These are phyloP conservation scores for Aristolochia fimbriata DNA, from an alignment of 164 flowering plant genomes.

Conservation along the genomic window DNA sequence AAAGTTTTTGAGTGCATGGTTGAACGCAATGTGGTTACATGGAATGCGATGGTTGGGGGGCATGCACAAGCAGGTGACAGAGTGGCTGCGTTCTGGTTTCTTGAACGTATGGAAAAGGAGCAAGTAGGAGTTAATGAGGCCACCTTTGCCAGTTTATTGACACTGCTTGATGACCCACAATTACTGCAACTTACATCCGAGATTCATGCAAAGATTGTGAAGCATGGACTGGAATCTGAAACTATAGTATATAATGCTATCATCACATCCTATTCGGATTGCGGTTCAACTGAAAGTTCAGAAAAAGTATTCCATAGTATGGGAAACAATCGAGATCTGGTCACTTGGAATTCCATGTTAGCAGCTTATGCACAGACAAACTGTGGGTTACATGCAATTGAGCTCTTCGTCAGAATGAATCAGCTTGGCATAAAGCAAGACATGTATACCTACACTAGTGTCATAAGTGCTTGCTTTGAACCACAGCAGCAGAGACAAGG, in stretches of 20 bases:
- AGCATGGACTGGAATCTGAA: conserved; percentile 31
- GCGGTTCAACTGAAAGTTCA: conserved; percentile 53
- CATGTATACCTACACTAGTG: conserved; percentile 57
- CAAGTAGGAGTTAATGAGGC: conserved; percentile 50
- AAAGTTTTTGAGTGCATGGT: conserved; percentile 36
- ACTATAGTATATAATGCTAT: conserved; percentile 50
- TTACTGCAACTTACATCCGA: conserved; percentile 30
- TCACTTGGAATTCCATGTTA: conserved; percentile 79
- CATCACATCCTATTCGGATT: conserved; percentile 61
- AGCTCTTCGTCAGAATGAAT: conserved; percentile 49
- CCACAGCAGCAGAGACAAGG: conserved; percentile 28
- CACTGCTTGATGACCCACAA: conserved; percentile 39
- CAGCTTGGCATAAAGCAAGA: conserved; percentile 47
- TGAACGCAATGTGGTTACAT: conserved; percentile 46
- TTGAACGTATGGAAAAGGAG: conserved; percentile 49
- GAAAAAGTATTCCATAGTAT: conserved; percentile 35
- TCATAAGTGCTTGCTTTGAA: conserved; percentile 55
- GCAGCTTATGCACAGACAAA: conserved; percentile 47
- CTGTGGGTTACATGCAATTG: conserved; percentile 25
- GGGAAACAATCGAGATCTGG: conserved; percentile 36
- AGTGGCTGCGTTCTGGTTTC: conserved; percentile 31
- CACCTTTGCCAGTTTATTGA: conserved; percentile 59
- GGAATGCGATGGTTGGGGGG: conserved; percentile 71
- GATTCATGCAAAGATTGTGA: conserved; percentile 50
- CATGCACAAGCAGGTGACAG: conserved; percentile 33